Base-by-base conservation (phyloP, 805 yeast species). In the Candida dajiaensis region DNA sequence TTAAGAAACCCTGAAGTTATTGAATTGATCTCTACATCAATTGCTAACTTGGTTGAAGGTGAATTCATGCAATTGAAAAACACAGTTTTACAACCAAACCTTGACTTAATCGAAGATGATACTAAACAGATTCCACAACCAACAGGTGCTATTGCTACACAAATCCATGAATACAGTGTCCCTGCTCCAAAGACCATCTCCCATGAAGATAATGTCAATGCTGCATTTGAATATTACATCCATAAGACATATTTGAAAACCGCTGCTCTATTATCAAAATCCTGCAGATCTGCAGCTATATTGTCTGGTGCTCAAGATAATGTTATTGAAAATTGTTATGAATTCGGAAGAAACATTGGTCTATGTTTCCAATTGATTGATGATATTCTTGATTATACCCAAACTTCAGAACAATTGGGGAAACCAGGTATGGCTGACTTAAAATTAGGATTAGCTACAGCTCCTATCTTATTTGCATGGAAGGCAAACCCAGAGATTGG, bases 61-160 rank as follows among this genome's bases (percentile, higher is more conserved):
- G 99, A 94, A 69, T 92, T 94, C 64, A 94, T 94, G 98, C 99
- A 94, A 69, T 77, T 94, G 71, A 90, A 92, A 57, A 94, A 94
- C 67, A 89, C 97, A 0, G 94, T 90, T 8, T 69, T 85, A 38
- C 77, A 72, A 49, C 79, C 78, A 29, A 61, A 73, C 43, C 61
- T 70, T 28, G 63, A 66, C 40, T 65, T 72, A 19, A 69, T 73
- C 48, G 87, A 77, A 51, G 77, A 69, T 46, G 76, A 70, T 43
- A 56, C 58, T 1, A 57, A 65, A 42, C 59, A 40, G 58, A 76
- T 66, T 51, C 89, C 89, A 6, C 55, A 58, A 13, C 76, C 83
- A 36, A 78, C 87, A 0, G 86, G 86, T 3, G 78, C 72, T 48
- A 79, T 83, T 1, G 83, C 85, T 2, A 74, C 82, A 19, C 62